Conservation (phyloP, 176 grass and related monocot species). For the Microstegium vimineum region DNA sequence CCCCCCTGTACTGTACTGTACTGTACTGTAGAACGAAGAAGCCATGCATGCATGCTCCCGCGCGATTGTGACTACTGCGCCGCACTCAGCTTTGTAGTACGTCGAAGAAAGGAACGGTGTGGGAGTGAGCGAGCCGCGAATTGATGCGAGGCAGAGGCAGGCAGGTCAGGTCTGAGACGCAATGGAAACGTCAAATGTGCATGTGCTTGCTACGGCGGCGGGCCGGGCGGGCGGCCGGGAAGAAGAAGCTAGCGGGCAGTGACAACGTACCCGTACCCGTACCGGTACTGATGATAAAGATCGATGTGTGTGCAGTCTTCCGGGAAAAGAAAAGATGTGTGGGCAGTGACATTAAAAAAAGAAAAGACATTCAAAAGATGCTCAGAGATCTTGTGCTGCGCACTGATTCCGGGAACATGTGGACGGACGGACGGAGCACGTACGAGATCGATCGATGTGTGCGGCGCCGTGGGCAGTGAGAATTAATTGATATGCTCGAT, state of each 20-base stretch:
- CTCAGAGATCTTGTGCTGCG: neutral
- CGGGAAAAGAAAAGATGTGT: too few species aligned
- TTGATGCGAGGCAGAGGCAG: too few species aligned
- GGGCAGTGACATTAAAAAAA: too few species aligned
- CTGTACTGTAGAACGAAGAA: too few species aligned
- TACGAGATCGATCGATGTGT: neutral
- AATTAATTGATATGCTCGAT: too few species aligned
- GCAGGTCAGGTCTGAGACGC: neutral
- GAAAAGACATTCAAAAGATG: too few species aligned
- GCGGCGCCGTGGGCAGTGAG: neutral
- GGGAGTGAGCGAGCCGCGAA: neutral
- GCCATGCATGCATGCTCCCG: too few species aligned
- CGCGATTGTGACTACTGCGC: too few species aligned
- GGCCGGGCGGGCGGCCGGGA: neutral
- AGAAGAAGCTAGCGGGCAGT: neutral
- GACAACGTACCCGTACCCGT: neutral
- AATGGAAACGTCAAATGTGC: neutral
- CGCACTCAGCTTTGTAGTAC: neutral
- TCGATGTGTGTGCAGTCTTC: too few species aligned
- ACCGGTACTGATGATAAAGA: too few species aligned
- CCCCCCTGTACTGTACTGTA: too few species aligned
- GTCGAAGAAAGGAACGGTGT: neutral
- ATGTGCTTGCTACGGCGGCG: neutral
- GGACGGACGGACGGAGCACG: neutral
- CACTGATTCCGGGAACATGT: neutral